Evolutionary conservation across 108 stramenopile genomes (phyloP), one percentile per base, ranked within the genome.

Genomic region (Cyclotella cryptica): DNA sequence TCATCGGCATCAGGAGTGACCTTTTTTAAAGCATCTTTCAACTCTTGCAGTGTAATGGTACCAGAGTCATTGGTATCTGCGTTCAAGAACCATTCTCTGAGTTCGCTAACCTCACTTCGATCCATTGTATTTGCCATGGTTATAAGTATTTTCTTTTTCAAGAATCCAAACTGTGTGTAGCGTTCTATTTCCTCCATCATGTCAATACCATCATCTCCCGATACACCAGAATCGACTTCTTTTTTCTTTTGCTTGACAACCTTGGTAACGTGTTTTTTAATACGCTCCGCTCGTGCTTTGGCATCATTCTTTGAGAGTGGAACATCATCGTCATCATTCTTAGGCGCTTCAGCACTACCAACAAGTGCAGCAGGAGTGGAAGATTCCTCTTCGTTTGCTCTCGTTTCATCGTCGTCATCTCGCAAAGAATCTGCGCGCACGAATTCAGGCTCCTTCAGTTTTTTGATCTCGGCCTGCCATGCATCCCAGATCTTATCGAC

Each of bases 111-210:
- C 73, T 85, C 80, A 46, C 66, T 54, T 43, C 83, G 72, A 68
- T 89, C 88, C 88, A 89, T 83, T 21, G 88, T 87, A 63, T 87
- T 72, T 15, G 88, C 88, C 85, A 86, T 84, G 28, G 88, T 86
- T 30, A 86, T 79, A 27, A 88, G 66, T 41, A 86, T 82, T 11
- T 80, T 87, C 67, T 89, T 89, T 51, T 89, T 89, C 62, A 89
- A 49, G 40, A 81, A 71, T 9, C 86, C 86, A 67, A 71, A 80
- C 43, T 72, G 66, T n/a, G 77, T 71, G 47, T 74, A 87, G n/a
- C 66, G 69, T 24, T 73, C 62, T 19, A 87, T 58, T 28, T 81
- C 86, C 49, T 68, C 80, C 46, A 84, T 41, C 30, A 78, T 42
- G 58, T 69, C 78, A 55, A 69, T 24, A 15, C 63, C 64, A 30